Conservation (phyloP, 495 filamentous ascomycete species). For the Penicillium ochrochloron region DNA sequence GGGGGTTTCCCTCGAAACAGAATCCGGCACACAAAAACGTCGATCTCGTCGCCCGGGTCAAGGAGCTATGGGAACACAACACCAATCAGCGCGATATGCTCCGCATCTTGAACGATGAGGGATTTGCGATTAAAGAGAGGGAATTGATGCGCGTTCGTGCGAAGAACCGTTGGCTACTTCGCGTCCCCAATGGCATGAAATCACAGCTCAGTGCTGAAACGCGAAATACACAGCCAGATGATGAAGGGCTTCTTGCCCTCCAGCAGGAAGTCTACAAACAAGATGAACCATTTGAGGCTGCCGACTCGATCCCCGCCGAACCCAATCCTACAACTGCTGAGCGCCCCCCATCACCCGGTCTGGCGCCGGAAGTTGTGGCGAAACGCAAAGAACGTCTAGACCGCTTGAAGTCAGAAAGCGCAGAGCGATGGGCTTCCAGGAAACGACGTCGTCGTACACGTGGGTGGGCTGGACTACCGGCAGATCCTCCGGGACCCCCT, state of each 20-base stretch:
- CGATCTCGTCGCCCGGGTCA: conserved; percentile 66
- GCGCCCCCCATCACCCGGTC: conserved; percentile 37
- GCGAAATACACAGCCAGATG: conserved; percentile 37
- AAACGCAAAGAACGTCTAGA: conserved; percentile 61
- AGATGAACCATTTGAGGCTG: conserved; percentile 32
- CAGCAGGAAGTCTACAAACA: conserved; percentile 51
- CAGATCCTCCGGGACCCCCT: conserved; percentile 74
- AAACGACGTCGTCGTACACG: conserved; percentile 76
- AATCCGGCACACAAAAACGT: conserved; percentile 70
- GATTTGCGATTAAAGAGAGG: conserved; percentile 70
- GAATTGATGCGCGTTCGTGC: conserved; percentile 69
- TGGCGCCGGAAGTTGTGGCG: conserved; percentile 56
- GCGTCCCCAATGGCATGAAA: conserved; percentile 63
- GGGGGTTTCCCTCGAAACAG: conserved; percentile 77
- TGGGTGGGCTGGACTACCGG: conserved; percentile 71
- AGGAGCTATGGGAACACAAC: conserved; percentile 78
- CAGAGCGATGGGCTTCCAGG: conserved; percentile 63
- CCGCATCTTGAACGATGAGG: conserved; percentile 67
- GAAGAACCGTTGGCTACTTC: conserved; percentile 66
- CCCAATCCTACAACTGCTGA: conserved; percentile 14
- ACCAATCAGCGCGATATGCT: conserved; percentile 73
- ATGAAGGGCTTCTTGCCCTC: conserved; percentile 45
- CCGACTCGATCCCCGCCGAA: conserved; percentile 28
- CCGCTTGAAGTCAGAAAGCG: conserved; percentile 64
- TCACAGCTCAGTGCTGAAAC: conserved; percentile 33